Evolutionary conservation across 2,329 filamentous ascomycete genomes (phyloP).

Genomic region (Colletotrichum horii): DNA sequence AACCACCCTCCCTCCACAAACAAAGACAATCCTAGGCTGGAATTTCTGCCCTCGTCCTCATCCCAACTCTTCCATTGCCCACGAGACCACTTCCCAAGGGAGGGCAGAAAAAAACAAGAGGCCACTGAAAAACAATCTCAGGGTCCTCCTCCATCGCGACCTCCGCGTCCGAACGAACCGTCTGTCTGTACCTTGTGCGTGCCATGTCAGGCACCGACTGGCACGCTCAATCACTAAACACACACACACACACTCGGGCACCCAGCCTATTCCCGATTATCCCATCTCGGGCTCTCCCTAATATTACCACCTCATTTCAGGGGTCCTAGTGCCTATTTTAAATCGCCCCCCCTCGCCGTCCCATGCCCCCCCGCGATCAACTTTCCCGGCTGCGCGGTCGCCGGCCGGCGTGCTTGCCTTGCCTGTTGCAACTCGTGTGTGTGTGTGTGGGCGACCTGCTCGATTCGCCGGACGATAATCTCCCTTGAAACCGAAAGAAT

Average conservation of each 20-base stretch:
- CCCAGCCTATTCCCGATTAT: background rate
- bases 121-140: background rate
- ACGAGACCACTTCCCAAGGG: background rate
- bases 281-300: background rate
- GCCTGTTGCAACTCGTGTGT: background rate
- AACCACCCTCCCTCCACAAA: background rate
- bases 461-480: background rate
- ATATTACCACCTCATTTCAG: background rate
- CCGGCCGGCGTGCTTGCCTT: background rate
- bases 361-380: background rate
- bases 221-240: background rate
- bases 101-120: background rate
- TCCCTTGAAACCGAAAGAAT: conserved; percentile 19
- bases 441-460: background rate
- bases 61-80: background rate
- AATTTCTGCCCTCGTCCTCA: background rate
- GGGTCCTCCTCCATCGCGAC: background rate
- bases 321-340: background rate
- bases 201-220: background rate
- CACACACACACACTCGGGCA: background rate
- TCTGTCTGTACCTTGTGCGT: background rate
- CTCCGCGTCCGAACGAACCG: background rate
- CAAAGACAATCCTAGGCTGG: background rate
- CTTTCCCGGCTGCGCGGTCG: background rate
- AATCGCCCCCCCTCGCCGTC: background rate